phyloP scores from a whole-genome alignment of 805 yeast species.

The Tetrapisispora nanseiensis region DNA sequence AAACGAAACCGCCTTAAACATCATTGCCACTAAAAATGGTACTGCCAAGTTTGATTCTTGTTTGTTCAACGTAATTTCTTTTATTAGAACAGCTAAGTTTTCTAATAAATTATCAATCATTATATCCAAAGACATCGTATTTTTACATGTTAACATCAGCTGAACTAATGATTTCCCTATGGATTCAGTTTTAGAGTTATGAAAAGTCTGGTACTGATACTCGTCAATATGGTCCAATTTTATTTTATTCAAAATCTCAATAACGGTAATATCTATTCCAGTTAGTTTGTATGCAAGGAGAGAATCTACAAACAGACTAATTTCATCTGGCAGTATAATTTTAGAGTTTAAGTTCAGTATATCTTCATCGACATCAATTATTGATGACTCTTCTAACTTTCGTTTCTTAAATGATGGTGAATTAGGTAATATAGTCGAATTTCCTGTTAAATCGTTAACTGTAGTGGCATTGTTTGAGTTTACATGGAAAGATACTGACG shows the following conservation, averaged over 20 bases:
- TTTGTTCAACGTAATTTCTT: constrained; percentile 17
- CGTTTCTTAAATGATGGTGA: constrained; percentile 10
- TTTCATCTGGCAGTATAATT: constrained; percentile 18
- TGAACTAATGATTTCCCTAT: constrained; percentile 19
- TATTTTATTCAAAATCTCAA: constrained; percentile 21
- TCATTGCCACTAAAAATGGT: constrained; percentile 52
- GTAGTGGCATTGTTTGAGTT: not conserved
- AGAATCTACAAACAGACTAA: constrained; percentile 17
- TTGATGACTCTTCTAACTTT: constrained; percentile 4
- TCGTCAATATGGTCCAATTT: constrained; percentile 11
- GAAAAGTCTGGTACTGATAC: constrained; percentile 11
- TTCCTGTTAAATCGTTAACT: constrained; percentile 6
- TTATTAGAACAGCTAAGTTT: constrained; percentile 20
- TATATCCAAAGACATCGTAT: constrained; percentile 15
- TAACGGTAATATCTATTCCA: constrained; percentile 20
- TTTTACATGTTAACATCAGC: constrained; percentile 12
- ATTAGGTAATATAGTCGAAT: constrained; percentile 4
- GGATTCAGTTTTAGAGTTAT: constrained; percentile 13
- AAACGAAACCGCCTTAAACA: constrained; percentile 46
- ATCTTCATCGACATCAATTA: not conserved
- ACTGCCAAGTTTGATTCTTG: constrained; percentile 28
- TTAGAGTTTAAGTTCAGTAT: constrained; percentile 11
- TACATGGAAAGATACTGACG: not conserved
- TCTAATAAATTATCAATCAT: constrained; percentile 21
- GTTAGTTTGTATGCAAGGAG: constrained; percentile 16